A percentile compares a stretch with the other conserved stretches of the same genome.
phyloP scores from a whole-genome alignment of 2,329 filamentous ascomycete genomes.

The Penicillium sp. region DNA sequence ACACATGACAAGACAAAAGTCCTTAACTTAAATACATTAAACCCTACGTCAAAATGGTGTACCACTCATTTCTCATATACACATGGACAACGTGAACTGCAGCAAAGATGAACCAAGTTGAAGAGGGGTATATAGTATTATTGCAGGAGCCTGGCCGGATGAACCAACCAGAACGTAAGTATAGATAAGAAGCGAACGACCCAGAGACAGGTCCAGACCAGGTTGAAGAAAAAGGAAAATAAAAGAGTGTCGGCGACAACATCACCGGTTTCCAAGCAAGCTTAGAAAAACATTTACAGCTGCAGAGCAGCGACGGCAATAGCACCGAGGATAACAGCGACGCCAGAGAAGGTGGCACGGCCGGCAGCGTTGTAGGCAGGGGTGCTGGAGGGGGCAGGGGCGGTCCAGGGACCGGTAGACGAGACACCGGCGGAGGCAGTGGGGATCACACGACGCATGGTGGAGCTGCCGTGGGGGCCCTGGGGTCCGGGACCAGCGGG shows the following conservation, averaged over 20 bases:
- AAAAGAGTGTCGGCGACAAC: background rate
- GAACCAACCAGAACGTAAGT: too few relatives aligned
- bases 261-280: background rate
- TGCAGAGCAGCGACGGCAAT: conserved; percentile 23
- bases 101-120: too few relatives aligned
- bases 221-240: background rate
- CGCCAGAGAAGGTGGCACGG: conserved; percentile 22
- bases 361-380: conserved; percentile 26
- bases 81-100: too few relatives aligned
- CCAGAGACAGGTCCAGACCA: background rate
- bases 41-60: too few relatives aligned
- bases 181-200: background rate
- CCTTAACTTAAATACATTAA: too few relatives aligned
- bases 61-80: too few relatives aligned
- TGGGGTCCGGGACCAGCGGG: background rate
- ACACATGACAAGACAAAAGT: too few relatives aligned
- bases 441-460: conserved; percentile 5
- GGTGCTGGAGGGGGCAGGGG: conserved; percentile 2
- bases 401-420: background rate
- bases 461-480: background rate
- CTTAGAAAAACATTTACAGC: background rate
- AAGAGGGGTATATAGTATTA: too few relatives aligned
- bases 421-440: conserved; percentile 7
- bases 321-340: conserved; percentile 24
- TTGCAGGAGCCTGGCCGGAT: too few relatives aligned